Evolutionary conservation across 805 yeast genomes (phyloP).

Genomic region (Blastobotrys chiropterorum): DNA sequence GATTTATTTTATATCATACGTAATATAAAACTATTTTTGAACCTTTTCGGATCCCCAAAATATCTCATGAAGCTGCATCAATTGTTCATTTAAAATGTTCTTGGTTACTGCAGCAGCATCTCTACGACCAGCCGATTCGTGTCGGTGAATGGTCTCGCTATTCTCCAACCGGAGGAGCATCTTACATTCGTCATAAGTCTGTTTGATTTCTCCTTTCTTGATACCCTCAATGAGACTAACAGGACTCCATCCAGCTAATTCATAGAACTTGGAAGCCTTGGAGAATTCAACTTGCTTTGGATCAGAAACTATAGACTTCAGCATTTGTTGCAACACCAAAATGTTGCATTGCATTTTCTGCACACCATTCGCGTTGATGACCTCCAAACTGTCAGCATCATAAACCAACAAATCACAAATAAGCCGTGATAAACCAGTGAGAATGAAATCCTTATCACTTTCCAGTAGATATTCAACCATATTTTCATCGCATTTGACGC

Average conservation of each 20-base stretch:
- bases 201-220: constrained; percentile 30
- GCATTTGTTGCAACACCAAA: constrained; percentile 61
- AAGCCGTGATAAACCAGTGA: constrained; percentile 46
- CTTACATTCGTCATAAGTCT: constrained; percentile 40
- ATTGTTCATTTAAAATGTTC: constrained; percentile 13
- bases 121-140: constrained; percentile 19
- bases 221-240: constrained; percentile 40
- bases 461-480: constrained; percentile 31
- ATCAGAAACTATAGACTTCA: constrained; percentile 48
- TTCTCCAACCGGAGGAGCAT: constrained; percentile 50
- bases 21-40: constrained; percentile 15
- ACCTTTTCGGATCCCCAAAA: too few species aligned
- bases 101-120: constrained; percentile 20
- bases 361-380: constrained; percentile 53
- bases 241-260: constrained; percentile 46
- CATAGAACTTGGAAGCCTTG: constrained; percentile 50
- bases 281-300: constrained; percentile 51
- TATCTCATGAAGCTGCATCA: constrained; percentile 16
- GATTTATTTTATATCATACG: too few species aligned
- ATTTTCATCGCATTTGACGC: constrained; percentile 41
- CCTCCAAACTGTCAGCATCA: constrained; percentile 45
- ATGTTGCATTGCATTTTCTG: constrained; percentile 55
- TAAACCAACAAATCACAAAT: constrained; percentile 47
- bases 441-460: constrained; percentile 29
- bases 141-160: constrained; percentile 30